phyloP scores from a whole-genome alignment of 768 basidiomycete species.

The Lentinula boryana region DNA sequence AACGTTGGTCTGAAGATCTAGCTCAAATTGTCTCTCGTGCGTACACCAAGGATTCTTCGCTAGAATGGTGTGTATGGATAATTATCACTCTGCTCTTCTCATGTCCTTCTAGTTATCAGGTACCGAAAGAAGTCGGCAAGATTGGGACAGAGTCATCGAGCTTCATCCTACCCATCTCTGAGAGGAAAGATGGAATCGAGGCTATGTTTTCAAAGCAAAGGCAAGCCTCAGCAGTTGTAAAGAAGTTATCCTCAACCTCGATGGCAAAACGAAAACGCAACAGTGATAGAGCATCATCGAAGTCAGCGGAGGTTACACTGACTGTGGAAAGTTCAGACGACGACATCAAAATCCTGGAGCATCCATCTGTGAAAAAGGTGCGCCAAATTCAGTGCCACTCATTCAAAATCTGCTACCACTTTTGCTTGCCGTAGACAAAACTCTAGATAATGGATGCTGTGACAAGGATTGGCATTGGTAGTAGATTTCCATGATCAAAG shows the following conservation, averaged over 20 bases:
- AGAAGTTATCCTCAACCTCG: slow-evolving; percentile 6
- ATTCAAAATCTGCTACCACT: neutral
- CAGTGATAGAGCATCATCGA: slow-evolving; percentile 17
- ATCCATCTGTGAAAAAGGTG: slow-evolving; percentile 4
- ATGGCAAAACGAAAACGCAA: slow-evolving; percentile 9
- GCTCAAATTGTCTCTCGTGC: slow-evolving; percentile 50
- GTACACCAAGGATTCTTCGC: slow-evolving; percentile 40
- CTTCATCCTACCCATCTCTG: slow-evolving; percentile 75
- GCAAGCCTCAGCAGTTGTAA: neutral
- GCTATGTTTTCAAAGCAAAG: slow-evolving; percentile 74
- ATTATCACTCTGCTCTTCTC: neutral
- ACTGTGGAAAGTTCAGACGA: neutral
- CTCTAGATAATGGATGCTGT: neutral
- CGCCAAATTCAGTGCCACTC: neutral
- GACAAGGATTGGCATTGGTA: too few relatives aligned
- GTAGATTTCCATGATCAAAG: too few relatives aligned
- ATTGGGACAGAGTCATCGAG: slow-evolving; percentile 78
- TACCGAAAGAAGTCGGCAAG: slow-evolving; percentile 87
- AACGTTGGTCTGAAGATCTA: slow-evolving; percentile 58
- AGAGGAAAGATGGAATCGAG: slow-evolving; percentile 81
- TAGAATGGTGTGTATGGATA: slow-evolving; percentile 57
- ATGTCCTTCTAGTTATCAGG: slow-evolving; percentile 58
- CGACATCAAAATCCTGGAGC: slow-evolving; percentile 4
- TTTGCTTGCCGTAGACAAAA: neutral
- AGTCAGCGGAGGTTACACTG: slow-evolving; percentile 5